Base-by-base conservation (phyloP, 768 basidiomycete genomes). In the Tremella yokohamensis region DNA sequence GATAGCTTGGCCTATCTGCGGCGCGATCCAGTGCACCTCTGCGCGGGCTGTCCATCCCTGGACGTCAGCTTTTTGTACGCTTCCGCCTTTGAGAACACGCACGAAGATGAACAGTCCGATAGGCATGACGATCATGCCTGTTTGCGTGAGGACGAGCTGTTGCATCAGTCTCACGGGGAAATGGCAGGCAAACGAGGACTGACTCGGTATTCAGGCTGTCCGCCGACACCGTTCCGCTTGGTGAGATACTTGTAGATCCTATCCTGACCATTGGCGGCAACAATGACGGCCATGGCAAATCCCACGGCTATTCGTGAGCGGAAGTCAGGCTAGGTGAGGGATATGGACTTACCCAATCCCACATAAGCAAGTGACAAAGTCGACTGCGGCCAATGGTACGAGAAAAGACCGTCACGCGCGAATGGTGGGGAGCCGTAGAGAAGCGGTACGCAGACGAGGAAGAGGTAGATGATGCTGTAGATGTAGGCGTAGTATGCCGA, bases 131-230 rank as follows among this genome's bases (percentile, higher is more conserved):
- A 61, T 45, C 72, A 72, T 70, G 18, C 72, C 72, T 12, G 57
- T 66, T 50, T 72, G 70, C 12, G 70, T 72, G 44, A 72, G 58
- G 18, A 74, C 64, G n/a, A 74, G 69, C 72, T 73, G 51, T n/a
- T 15, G 22, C 20, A 45, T n/a, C 42, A 15, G 40, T 58, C 51
- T 16, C 15, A n/a, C 18, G 38, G n/a, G 26, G 16, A 37, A 8
- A 25, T 25, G 6, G 40, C 18, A 24, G 29, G 48, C 1, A 44
- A 1, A 37, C 29, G 19, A 19, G 16, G 9, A 64, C 70, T 56
- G 25, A 72, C 68, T 38, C 72, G 38, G 37, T 72, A 71, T 54
- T 71, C 70, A 26, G 70, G 70, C 52, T 69, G 68, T 12, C 72
- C 70, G 51, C 62, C 48, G 13, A 61, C 66, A 4, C 68, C 68